Evolutionary conservation across 2,329 filamentous ascomycete genomes (phyloP).

Genomic region (Cordyceps farinosa): DNA sequence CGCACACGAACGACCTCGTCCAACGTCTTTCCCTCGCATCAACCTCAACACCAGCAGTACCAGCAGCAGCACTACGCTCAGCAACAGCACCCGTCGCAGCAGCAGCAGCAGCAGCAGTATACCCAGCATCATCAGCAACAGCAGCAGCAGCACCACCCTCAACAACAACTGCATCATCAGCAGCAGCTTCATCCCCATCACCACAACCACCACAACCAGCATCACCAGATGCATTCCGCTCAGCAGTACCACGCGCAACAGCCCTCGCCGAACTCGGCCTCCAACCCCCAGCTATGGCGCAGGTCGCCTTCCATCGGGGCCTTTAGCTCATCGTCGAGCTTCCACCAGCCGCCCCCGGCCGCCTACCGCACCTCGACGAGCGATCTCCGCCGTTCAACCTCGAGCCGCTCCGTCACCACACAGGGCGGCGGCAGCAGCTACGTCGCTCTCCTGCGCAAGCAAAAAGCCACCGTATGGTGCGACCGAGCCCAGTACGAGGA

Average conservation of each 20-base stretch:
- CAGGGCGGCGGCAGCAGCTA: slow-evolving; percentile 59
- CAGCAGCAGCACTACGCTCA: background rate
- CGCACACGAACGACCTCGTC: slow-evolving; percentile 56
- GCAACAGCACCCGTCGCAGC: background rate
- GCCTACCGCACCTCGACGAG: slow-evolving; percentile 53
- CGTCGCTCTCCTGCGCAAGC: slow-evolving; percentile 90
- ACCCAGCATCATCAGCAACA: background rate
- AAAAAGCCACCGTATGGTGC: slow-evolving; percentile 98
- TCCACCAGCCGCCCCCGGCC: slow-evolving; percentile 55
- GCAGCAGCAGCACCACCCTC: slow-evolving; percentile 23
- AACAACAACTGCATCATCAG: slow-evolving; percentile 15
- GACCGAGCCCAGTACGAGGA: slow-evolving; percentile 92
- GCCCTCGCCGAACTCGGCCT: slow-evolving; percentile 30
- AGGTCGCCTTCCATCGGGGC: slow-evolving; percentile 65
- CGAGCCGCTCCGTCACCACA: slow-evolving; percentile 65
- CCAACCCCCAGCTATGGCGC: slow-evolving; percentile 40
- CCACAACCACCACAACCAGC: background rate
- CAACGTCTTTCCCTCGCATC: slow-evolving; percentile 42
- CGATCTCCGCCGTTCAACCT: slow-evolving; percentile 73
- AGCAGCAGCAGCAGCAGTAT: background rate
- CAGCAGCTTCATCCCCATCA: slow-evolving; percentile 9
- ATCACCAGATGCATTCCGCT: slow-evolving; percentile 12
- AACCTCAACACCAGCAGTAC: background rate
- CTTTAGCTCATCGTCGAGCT: slow-evolving; percentile 67
- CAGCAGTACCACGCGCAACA: slow-evolving; percentile 30